These are phyloP conservation scores for Pisolithus sp. DNA, from an alignment of 768 basidiomycete genomes.

Conservation along the genomic window DNA sequence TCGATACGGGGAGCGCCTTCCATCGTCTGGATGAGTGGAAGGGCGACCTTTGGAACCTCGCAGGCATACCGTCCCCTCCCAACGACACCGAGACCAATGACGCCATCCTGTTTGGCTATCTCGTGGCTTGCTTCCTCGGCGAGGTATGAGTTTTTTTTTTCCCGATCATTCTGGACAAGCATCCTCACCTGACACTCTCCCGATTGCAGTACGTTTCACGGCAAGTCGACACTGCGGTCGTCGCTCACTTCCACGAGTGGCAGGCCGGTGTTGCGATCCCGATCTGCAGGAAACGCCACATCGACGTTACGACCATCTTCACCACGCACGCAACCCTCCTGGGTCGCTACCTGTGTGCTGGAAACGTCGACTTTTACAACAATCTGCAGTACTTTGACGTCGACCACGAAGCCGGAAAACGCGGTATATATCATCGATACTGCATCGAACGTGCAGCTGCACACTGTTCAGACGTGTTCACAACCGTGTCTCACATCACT, in stretches of 20 bases:
- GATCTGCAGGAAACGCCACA: conserved; percentile 90
- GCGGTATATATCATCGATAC: conserved; percentile 97
- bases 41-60: conserved; percentile 95
- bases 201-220: conserved; percentile 64
- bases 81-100: conserved; percentile 99
- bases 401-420: conserved; percentile 97
- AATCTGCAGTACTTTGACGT: conserved; percentile 99
- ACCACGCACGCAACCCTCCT: conserved; percentile 98
- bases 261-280: conserved; percentile 95
- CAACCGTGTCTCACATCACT: conserved; percentile 96
- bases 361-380: conserved; percentile 98
- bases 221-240: conserved; percentile 78
- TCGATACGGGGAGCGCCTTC: conserved; percentile 88
- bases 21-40: conserved; percentile 97
- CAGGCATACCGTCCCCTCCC: conserved; percentile 94
- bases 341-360: conserved; percentile 97
- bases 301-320: conserved; percentile 98
- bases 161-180: too few relatives aligned
- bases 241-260: conserved; percentile 99
- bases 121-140: conserved; percentile 99
- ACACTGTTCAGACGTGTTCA: conserved; percentile 97
- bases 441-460: conserved; percentile 94
- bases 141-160: conserved; percentile 51
- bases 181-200: conserved; percentile 2
- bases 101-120: conserved; percentile 94